Evolutionary conservation across 805 yeast species (phyloP).

Genomic region (Lipomyces starkeyi): DNA sequence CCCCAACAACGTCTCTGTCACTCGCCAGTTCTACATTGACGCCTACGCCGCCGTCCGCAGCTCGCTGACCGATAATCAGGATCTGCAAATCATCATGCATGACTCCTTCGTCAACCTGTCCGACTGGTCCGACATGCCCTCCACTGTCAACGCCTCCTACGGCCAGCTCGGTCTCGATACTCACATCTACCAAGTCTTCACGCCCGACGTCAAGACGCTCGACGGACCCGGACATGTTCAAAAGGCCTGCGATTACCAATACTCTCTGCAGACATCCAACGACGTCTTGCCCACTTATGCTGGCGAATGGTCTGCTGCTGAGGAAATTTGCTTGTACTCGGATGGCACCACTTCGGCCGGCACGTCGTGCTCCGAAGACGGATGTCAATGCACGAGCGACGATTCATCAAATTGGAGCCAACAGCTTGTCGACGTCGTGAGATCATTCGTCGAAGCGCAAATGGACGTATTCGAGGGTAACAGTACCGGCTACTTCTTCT

Average conservation of each 20-base stretch:
- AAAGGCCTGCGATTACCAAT: slow-evolving; percentile 20
- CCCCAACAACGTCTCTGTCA: slow-evolving; percentile 58
- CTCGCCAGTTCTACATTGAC: slow-evolving; percentile 63
- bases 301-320: slow-evolving; percentile 93
- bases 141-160: slow-evolving; percentile 40
- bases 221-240: slow-evolving; percentile 30
- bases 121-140: slow-evolving; percentile 66
- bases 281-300: slow-evolving; percentile 51
- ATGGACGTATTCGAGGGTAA: slow-evolving; percentile 75
- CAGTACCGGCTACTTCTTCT: slow-evolving; percentile 83
- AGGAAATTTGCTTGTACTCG: slow-evolving; percentile 30
- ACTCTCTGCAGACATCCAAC: slow-evolving; percentile 15
- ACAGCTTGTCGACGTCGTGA: slow-evolving; percentile 60
- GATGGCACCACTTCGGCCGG: slow-evolving; percentile 81
- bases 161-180: slow-evolving; percentile 83
- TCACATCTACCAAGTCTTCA: slow-evolving; percentile 88
- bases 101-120: slow-evolving; percentile 74
- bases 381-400: slow-evolving; percentile 53
- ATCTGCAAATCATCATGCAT: slow-evolving; percentile 70
- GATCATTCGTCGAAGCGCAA: slow-evolving; percentile 85
- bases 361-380: slow-evolving; percentile 78
- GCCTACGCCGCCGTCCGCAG: slow-evolving; percentile 72
- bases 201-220: slow-evolving; percentile 50
- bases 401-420: slow-evolving; percentile 63
- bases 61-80: slow-evolving; percentile 43